Base-by-base conservation (phyloP, 306 rosid species). In the Phaseolus lunatus region DNA sequence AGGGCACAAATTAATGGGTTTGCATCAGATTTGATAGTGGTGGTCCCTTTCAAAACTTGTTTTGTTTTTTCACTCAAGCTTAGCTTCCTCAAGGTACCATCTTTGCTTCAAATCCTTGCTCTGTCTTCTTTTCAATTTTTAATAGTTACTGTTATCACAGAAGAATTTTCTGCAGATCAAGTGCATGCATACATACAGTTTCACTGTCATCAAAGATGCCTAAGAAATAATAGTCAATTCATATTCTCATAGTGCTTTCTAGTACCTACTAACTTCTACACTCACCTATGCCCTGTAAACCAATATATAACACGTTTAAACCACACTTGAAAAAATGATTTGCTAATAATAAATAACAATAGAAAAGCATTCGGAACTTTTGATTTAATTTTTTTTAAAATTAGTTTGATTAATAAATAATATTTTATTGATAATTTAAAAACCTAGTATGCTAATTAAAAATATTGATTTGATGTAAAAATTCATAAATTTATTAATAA, bases 171-270 rank as follows among this genome's bases (percentile, higher is more conserved):
- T 49, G 73, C 58, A 24, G 43, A 45, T 53, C 24, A 27, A 61
- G 35, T 20, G 24, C 44, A 2, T 48, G 50, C 9, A 66, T 7
- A 73, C 4, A 23, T 23, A 41, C 58, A 74, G 20, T 74, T 74
- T 69, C 73, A n/a, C 56, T 45, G 24, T 77, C 74, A 77, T 24
- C 56, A 39, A 52, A 77, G 67, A 67, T 77, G 81, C 81, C 75
- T 11, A 6, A 52, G 9, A 67, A 66, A 26, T 39, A 37, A 53
- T 66, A 65, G 56, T 77, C 74, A 52, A 77, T 57, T 50, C 73
- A 50, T 64, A 63, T 65, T 64, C 73, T 63, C 41, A 1, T 64
- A 37, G 31, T 65, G 73, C 31, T 65, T 35, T 63, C 41, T 49
- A 31, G 64, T 70, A 41, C 3, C 43, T 37, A 8, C 12, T 73